These are phyloP conservation scores for Benincasa hispida DNA, from an alignment of 306 rosid genomes.

Conservation along the genomic window DNA sequence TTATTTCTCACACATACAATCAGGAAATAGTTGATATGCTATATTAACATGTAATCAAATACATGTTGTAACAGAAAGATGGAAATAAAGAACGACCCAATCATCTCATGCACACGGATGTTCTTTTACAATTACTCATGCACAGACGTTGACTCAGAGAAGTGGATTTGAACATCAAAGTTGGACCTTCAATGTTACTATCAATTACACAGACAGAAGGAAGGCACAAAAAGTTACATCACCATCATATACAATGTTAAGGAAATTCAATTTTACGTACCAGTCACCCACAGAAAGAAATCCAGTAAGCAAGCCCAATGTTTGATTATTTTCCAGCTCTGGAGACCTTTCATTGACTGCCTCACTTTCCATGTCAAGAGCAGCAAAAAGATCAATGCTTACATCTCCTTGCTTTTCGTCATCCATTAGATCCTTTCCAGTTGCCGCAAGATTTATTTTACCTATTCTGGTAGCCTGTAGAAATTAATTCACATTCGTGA, in stretches of 20 bases:
- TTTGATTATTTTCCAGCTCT: constrained; percentile 80
- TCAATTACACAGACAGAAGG: neutral
- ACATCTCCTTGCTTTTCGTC: constrained; percentile 94
- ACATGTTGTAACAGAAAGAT: neutral
- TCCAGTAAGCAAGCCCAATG: constrained; percentile 86
- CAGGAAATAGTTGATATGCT: neutral
- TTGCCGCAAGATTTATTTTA: constrained; percentile 92
- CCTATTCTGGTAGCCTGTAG: constrained; percentile 89
- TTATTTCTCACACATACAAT: neutral
- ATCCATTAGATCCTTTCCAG: constrained; percentile 95
- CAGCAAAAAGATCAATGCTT: constrained; percentile 71
- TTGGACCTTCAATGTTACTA: neutral
- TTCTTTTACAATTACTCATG: neutral
- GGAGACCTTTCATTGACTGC: constrained; percentile 66
- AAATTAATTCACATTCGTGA: neutral
- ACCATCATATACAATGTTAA: neutral
- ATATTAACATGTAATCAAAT: neutral
- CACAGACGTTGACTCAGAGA: neutral
- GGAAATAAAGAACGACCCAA: neutral
- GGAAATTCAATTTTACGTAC: constrained; percentile 26
- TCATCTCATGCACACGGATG: neutral
- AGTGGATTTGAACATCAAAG: neutral
- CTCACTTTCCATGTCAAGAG: constrained; percentile 64
- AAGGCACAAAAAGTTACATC: neutral
- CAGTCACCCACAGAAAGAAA: constrained; percentile 93